Conservation (phyloP, 441 rosid genomes). For the Populus hybrid region DNA sequence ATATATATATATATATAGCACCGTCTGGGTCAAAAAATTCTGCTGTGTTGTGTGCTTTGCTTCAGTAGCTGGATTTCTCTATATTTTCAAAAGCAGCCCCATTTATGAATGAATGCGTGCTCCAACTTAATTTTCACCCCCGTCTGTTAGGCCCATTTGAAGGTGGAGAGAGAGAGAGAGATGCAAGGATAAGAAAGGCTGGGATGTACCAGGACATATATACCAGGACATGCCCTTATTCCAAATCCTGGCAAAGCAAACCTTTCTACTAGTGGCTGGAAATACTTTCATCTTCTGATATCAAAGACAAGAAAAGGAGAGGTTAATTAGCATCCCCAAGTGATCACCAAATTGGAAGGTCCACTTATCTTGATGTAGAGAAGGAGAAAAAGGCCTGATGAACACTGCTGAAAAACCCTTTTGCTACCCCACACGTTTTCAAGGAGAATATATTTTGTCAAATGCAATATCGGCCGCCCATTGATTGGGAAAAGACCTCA, state of each 20-base stretch:
- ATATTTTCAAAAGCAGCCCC: too few relatives aligned
- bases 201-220: too few relatives aligned
- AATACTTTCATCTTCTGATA: background rate
- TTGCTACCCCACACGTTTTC: background rate
- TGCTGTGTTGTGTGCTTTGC: background rate
- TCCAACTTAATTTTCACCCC: background rate
- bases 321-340: background rate
- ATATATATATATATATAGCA: too few relatives aligned
- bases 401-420: background rate
- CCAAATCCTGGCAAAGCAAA: too few relatives aligned
- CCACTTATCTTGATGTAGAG: background rate
- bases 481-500: background rate
- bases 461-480: constrained; percentile 3
- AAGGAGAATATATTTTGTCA: background rate
- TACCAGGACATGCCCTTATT: background rate
- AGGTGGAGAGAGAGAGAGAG: too few relatives aligned
- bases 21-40: background rate
- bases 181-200: too few relatives aligned
- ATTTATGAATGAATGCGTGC: background rate
- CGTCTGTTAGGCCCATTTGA: background rate
- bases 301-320: background rate
- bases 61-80: background rate
- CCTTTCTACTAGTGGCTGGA: too few relatives aligned
- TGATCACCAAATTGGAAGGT: background rate
- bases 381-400: background rate